Percentiles rank a stretch among this genome's conserved stretches.
phyloP scores from a whole-genome alignment of 805 yeast genomes.

The Candida awuae region DNA sequence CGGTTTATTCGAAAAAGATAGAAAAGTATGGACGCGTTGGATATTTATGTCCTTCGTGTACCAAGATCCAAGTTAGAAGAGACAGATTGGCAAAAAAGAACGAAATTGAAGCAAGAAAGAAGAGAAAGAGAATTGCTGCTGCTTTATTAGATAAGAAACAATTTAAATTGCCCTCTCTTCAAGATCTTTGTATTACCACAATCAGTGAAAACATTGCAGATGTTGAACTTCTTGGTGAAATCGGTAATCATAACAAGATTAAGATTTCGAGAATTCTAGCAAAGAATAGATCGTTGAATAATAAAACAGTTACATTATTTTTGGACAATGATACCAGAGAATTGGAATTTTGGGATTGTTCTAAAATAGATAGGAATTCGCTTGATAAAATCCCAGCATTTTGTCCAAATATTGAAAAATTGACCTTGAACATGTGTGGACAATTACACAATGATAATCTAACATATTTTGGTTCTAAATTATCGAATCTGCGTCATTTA shows the following conservation, averaged over 20 bases:
- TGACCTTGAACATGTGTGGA: conserved; percentile 88
- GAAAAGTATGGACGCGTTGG: conserved; percentile 47
- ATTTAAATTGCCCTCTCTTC: conserved; percentile 59
- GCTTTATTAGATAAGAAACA: conserved; percentile 71
- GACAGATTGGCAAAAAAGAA: conserved; percentile 38
- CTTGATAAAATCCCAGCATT: conserved; percentile 63
- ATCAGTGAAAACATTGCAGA: conserved; percentile 61
- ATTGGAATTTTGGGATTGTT: conserved; percentile 89
- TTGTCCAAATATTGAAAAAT: conserved; percentile 61
- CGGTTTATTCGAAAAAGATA: conserved; percentile 54
- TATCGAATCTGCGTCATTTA: conserved; percentile 45
- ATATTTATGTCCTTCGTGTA: conserved; percentile 58
- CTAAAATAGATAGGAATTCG: conserved; percentile 60
- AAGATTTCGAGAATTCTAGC: conserved; percentile 72
- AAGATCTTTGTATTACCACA: conserved; percentile 68
- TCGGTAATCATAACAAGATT: conserved; percentile 63
- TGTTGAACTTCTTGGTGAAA: conserved; percentile 72
- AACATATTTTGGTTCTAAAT: conserved; percentile 50
- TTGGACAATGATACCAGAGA: conserved; percentile 48
- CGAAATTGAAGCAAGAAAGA: conserved; percentile 59
- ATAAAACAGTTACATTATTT: conserved; percentile 65
- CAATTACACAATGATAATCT: conserved; percentile 74
- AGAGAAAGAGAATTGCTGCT: conserved; percentile 72
- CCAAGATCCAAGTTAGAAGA: conserved; percentile 37
- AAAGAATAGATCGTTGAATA: conserved; percentile 71